Conservation (phyloP, 176 grass and related monocot species). For the Urochloa ruziziensis region DNA sequence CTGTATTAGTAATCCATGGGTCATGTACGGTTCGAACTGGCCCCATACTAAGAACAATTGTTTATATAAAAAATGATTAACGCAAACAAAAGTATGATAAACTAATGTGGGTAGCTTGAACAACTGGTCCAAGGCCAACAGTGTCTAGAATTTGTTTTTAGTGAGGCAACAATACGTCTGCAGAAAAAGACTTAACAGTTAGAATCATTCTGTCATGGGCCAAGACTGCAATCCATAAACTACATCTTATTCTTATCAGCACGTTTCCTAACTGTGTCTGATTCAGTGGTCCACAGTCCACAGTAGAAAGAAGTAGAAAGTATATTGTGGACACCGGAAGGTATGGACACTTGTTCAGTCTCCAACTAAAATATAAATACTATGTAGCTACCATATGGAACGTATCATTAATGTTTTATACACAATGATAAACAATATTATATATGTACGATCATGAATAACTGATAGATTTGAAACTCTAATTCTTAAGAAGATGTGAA, state of each 20-base stretch:
- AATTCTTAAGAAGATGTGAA: background rate
- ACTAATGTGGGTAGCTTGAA: slow-evolving; percentile 15
- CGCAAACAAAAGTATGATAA: background rate
- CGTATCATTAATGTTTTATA: background rate
- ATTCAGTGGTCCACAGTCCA: slow-evolving; percentile 22
- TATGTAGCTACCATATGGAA: slow-evolving; percentile 1
- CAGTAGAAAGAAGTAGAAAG: background rate
- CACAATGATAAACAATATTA: background rate
- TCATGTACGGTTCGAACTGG: background rate
- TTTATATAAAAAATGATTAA: slow-evolving; percentile 18
- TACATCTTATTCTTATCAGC: slow-evolving; percentile 5
- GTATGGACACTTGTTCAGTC: background rate
- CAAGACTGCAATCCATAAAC: slow-evolving; percentile 25
- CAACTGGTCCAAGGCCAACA: slow-evolving; percentile 32
- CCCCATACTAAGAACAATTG: background rate
- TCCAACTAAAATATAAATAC: slow-evolving; percentile 12
- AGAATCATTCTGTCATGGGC: slow-evolving; percentile 30
- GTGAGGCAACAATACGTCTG: slow-evolving; percentile 6
- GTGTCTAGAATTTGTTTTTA: slow-evolving; percentile 18
- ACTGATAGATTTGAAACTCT: background rate
- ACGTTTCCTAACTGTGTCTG: slow-evolving; percentile 19
- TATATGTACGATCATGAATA: background rate
- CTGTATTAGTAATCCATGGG: slow-evolving; percentile 17
- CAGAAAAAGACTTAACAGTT: slow-evolving; percentile 12
- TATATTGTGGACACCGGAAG: background rate